A percentile compares a stretch with the other conserved stretches of the same genome.
Conservation (phyloP, 306 rosid species). For the Begonia masoniana region DNA sequence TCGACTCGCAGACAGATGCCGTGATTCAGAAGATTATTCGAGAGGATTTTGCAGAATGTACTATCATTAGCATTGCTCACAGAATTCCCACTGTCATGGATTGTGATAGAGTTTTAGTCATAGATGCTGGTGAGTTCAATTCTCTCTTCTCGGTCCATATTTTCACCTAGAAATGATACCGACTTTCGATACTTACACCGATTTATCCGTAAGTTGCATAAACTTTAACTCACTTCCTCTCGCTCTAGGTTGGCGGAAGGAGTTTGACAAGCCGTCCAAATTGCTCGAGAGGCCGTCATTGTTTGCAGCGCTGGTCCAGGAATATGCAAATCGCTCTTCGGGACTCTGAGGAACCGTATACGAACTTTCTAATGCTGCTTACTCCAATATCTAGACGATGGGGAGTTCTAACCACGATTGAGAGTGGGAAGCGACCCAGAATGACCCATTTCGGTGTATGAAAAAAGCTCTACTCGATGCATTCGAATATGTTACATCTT, state of each 20-base stretch:
- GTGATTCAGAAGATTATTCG: conserved; percentile 76
- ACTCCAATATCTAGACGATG: too few relatives aligned
- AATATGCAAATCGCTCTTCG: conserved; percentile 70
- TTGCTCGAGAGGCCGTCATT: conserved; percentile 66
- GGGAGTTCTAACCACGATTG: too few relatives aligned
- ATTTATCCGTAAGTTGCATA: too few relatives aligned
- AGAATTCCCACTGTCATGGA: conserved; percentile 97
- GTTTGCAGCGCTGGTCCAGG: conserved; percentile 78
- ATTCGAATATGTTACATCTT: background rate
- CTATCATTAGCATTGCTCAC: conserved; percentile 96
- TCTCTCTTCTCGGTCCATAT: background rate
- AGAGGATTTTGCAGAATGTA: conserved; percentile 74
- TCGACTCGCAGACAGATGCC: conserved; percentile 90
- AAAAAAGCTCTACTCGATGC: background rate
- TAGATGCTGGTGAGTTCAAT: conserved; percentile 57
- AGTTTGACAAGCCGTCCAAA: conserved; percentile 65
- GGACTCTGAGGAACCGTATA: conserved; percentile 24
- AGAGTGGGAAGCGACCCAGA: too few relatives aligned
- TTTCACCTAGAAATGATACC: too few relatives aligned
- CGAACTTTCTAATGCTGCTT: too few relatives aligned
- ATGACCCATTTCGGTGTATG: background rate
- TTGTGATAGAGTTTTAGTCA: conserved; percentile 64
- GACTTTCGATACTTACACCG: too few relatives aligned
- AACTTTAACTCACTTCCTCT: too few relatives aligned
- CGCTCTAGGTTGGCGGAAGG: conserved; percentile 49